A percentile compares a stretch with the other conserved stretches of the same genome.
Conservation (phyloP, 176 grass and related monocot species). For the Thalia dealbata region DNA sequence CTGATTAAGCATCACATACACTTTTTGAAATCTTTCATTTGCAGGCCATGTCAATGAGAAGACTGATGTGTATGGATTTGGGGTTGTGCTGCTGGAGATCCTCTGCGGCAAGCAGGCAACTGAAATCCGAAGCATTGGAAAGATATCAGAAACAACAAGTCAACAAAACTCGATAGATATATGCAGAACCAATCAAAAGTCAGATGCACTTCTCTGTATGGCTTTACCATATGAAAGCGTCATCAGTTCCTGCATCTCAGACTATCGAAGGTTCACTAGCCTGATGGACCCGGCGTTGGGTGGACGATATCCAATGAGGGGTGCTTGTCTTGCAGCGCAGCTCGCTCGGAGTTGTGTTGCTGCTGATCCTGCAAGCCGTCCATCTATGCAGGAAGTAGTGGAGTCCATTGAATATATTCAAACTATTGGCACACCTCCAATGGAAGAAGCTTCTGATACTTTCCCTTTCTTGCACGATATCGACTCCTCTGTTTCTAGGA, state of each 20-base stretch:
- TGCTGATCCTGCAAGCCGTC: not conserved
- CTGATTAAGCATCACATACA: no score
- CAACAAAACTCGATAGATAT: not conserved
- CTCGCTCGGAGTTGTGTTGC: not conserved
- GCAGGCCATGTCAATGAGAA: not conserved
- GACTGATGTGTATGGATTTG: constrained; percentile 5
- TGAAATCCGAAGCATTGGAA: not conserved
- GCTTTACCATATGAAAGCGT: not conserved
- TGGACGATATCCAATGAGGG: not conserved
- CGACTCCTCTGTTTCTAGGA: not conserved
- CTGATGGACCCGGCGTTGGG: not conserved
- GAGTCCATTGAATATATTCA: not conserved
- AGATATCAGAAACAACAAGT: not conserved
- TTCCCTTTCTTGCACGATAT: not conserved
- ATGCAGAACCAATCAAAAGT: not conserved
- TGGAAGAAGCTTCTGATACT: not conserved
- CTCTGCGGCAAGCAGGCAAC: not conserved
- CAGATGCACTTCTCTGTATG: not conserved
- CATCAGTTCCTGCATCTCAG: not conserved
- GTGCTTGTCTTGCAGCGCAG: not conserved
- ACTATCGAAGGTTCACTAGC: not conserved
- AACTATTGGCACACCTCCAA: not conserved
- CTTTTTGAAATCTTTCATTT: not conserved
- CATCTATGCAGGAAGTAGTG: not conserved
- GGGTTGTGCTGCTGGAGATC: not conserved